phyloP scores from a whole-genome alignment of 305 asterid species.

The Plantago lanceolata region DNA sequence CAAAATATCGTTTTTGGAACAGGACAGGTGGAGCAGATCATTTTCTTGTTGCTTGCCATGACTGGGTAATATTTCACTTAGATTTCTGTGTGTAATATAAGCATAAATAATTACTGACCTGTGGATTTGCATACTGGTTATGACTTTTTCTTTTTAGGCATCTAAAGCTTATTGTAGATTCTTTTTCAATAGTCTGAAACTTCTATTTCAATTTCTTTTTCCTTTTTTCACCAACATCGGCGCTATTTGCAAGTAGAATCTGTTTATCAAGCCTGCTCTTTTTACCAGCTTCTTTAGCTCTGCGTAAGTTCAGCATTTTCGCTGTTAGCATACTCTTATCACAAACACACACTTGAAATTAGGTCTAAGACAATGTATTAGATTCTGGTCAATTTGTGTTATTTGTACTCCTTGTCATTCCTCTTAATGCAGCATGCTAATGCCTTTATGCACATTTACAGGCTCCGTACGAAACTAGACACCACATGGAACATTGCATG shows the following conservation, averaged over 20 bases:
- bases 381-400: neutral
- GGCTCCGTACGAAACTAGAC: slow-evolving; percentile 91
- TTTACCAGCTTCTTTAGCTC: neutral
- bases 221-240: neutral
- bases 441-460: slow-evolving; percentile 23
- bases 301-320: neutral
- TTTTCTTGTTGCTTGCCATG: slow-evolving; percentile 94
- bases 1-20: slow-evolving; percentile 80
- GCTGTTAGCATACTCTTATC: no score
- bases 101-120: neutral
- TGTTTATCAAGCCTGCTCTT: neutral
- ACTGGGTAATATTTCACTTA: slow-evolving; percentile 58
- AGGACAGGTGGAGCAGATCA: slow-evolving; percentile 96
- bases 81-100: neutral
- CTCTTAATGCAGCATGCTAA: slow-evolving; percentile 3
- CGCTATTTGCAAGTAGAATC: neutral
- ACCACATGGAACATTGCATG: slow-evolving; percentile 89
- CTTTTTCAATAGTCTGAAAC: neutral
- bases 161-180: neutral
- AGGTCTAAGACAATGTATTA: neutral
- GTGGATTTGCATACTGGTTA: neutral
- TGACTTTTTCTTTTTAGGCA: neutral
- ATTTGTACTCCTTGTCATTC: neutral
- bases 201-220: neutral
- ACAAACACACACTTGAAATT: neutral